Conservation (phyloP, 768 basidiomycete species). For the Leccinum broughii region DNA sequence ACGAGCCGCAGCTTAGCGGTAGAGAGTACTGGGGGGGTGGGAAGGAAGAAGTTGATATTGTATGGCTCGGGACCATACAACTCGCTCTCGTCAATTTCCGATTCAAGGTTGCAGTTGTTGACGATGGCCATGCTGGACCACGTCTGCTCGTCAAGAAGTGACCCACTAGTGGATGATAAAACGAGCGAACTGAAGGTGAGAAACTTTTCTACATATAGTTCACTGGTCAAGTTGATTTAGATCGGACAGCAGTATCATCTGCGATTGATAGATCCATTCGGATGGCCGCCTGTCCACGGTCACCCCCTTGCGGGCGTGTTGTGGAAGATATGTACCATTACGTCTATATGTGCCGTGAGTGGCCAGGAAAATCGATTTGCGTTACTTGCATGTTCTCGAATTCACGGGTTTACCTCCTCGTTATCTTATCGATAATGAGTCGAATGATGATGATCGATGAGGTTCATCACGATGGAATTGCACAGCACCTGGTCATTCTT, state of each 20-base stretch:
- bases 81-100: slow-evolving; percentile 13
- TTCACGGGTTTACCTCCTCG: neutral
- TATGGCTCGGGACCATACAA: slow-evolving; percentile 30
- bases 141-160: neutral
- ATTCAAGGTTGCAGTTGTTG: slow-evolving; percentile 19
- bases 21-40: slow-evolving; percentile 13
- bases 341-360: neutral
- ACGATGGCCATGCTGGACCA: slow-evolving; percentile 16
- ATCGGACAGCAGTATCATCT: neutral
- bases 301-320: neutral
- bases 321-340: slow-evolving; percentile 22
- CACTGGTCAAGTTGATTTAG: neutral
- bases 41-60: slow-evolving; percentile 25
- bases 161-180: neutral
- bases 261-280: no score
- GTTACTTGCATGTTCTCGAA: no score
- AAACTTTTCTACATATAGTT: neutral
- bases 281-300: no score
- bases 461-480: neutral
- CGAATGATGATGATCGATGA: neutral
- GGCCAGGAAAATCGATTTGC: neutral
- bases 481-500: neutral
- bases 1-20: slow-evolving; percentile 22
- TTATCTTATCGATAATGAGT: neutral
- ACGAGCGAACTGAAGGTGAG: neutral